Evolutionary conservation across 106 monocot species (phyloP).

Genomic region (Narthecium ossifragum): DNA sequence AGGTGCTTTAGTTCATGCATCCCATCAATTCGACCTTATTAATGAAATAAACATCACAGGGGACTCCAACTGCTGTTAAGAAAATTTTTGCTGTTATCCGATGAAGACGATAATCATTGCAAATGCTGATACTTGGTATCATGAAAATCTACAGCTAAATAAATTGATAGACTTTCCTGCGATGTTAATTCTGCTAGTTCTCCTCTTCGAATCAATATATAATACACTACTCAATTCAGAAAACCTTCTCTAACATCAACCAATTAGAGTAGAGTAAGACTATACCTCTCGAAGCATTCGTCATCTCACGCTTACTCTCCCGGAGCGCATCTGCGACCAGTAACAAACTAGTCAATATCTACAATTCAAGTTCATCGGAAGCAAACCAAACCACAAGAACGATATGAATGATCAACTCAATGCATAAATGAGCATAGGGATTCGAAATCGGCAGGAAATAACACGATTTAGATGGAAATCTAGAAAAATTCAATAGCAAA

Average conservation of each 20-base stretch:
- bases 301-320: conserved; percentile 47
- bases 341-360: neutral
- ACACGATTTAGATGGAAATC: neutral
- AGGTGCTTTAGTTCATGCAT: neutral
- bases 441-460: neutral
- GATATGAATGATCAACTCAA: neutral
- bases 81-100: too few relatives aligned
- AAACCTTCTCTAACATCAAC: neutral
- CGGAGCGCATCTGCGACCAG: conserved; percentile 35
- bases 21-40: neutral
- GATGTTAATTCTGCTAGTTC: too few relatives aligned
- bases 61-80: neutral
- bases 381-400: neutral
- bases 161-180: too few relatives aligned
- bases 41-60: neutral
- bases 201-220: neutral
- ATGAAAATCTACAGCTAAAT: too few relatives aligned
- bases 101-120: too few relatives aligned
- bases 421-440: neutral
- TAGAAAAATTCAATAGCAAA: neutral
- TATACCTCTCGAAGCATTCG: conserved; percentile 51
- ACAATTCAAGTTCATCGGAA: neutral
- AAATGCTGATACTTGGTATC: too few relatives aligned
- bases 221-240: neutral
- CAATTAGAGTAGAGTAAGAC: neutral